A percentile compares a stretch with the other conserved stretches of the same genome.
phyloP scores from a whole-genome alignment of 305 asterid species.

The Striga hermonthica region DNA sequence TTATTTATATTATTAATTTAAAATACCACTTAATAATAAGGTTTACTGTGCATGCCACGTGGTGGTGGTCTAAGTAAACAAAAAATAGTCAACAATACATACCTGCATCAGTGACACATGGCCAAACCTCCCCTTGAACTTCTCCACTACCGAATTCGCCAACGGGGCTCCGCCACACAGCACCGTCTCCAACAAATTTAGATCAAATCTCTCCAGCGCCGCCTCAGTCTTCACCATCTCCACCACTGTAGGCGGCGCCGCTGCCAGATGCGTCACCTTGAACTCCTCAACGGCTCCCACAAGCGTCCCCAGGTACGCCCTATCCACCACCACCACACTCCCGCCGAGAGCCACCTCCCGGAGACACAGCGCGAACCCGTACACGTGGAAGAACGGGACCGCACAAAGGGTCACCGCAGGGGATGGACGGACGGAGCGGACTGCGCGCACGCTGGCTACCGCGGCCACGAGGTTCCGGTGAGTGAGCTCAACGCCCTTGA shows the following conservation, averaged over 20 bases:
- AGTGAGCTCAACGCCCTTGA: conserved; percentile 64
- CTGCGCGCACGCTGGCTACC: conserved; percentile 36
- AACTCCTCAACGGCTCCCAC: conserved; percentile 52
- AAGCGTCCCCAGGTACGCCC: conserved; percentile 51
- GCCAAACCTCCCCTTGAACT: conserved; percentile 38
- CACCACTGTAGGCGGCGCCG: conserved; percentile 63
- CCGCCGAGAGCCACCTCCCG: conserved; percentile 60
- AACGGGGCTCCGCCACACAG: conserved; percentile 71
- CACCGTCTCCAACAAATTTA: conserved; percentile 47
- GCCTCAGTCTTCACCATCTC: conserved; percentile 54
- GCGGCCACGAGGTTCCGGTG: conserved; percentile 60
- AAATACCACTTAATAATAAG: too few species aligned
- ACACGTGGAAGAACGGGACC: conserved; percentile 69
- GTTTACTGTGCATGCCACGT: too few species aligned
- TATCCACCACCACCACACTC: conserved; percentile 41
- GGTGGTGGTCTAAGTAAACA: too few species aligned
- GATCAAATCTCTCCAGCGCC: conserved; percentile 37
- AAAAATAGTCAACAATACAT: neutral
- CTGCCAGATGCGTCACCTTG: conserved; percentile 59
- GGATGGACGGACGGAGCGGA: conserved; percentile 28
- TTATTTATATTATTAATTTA: too few species aligned
- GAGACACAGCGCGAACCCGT: conserved; percentile 59
- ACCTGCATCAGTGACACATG: conserved; percentile 34
- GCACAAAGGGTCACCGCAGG: conserved; percentile 48
- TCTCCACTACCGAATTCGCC: conserved; percentile 39